Conservation (phyloP, 139 green algal genomes). For the Tetradesmus obliquus region DNA sequence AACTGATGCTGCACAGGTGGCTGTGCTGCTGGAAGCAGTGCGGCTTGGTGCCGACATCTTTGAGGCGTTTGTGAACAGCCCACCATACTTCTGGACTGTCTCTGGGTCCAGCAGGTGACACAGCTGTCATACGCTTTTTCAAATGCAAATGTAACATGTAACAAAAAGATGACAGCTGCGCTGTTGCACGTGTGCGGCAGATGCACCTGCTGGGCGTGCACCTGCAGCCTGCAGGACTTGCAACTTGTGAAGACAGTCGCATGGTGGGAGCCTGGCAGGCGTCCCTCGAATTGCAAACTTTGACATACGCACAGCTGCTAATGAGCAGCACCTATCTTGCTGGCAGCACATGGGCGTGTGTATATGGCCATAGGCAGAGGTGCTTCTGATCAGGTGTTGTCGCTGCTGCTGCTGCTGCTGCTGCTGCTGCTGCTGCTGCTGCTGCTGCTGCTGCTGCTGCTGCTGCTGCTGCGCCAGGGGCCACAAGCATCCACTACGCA, state of each 20-base stretch:
- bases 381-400: too few species aligned
- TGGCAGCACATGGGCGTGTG: too few species aligned
- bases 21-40: conserved; percentile 22
- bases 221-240: too few species aligned
- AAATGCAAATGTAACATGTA: neutral
- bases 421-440: too few species aligned
- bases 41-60: conserved; percentile 7
- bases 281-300: too few species aligned
- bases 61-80: conserved; percentile 31
- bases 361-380: too few species aligned
- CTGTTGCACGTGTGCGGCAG: neutral
- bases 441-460: neutral
- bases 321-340: too few species aligned
- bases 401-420: neutral
- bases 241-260: too few species aligned
- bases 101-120: conserved; percentile 10
- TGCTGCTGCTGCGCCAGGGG: conserved; percentile 16
- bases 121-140: too few species aligned
- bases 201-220: too few species aligned
- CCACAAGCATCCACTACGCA: neutral
- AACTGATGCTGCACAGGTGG: conserved; percentile 19
- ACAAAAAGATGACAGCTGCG: neutral
- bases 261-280: too few species aligned
- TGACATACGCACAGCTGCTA: too few species aligned
- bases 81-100: conserved; percentile 11